Base-by-base conservation (phyloP, 345 rosid species). In the Heritiera fomes region DNA sequence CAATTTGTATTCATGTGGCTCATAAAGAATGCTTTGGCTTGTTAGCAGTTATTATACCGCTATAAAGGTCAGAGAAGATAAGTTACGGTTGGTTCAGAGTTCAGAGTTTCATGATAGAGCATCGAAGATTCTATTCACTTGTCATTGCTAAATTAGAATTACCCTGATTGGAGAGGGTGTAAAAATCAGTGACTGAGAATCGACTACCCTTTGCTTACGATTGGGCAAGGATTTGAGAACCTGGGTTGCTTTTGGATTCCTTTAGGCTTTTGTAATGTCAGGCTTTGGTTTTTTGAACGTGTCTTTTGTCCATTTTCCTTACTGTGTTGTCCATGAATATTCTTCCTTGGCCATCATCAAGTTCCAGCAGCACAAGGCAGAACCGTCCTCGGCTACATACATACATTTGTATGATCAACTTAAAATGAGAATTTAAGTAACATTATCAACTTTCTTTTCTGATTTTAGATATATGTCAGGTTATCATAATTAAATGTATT, bases 81-180 rank as follows among this genome's bases (percentile, higher is more conserved):
- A 79, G 82, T 74, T 17, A 43, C 45, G 75, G 78, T 17, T 73
- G 82, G 78, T 56, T 73, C 73, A 62, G 40, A 62, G 41, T 30
- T 62, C 66, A 73, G 32, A 73, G 10, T 55, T 64, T 30, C 66
- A 12, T 52, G 62, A 49, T 40, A 13, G 15, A 65, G 13, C 28
- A 40, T 52, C 38, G 80, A 68, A 68, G 75, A 15, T 78, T 78
- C 76, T 46, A 32, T 70, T 78, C 49, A 9, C 56, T 47, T 55
- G 4, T 38, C 64, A 40, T 56, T 56, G 12, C 34, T 17, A 3
- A 18, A 61, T n/a, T 18, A 14, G 1, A 23, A 5, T 62, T 62
- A 13, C 8, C 41, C 41, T 61, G 0, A 30, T 28, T 61, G 17
- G 2, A 4, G 66, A 11, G 41, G 8, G 41, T 32, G 41, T 32